Conservation (phyloP, 495 filamentous ascomycete species). For the Trichoderma asperelloides region DNA sequence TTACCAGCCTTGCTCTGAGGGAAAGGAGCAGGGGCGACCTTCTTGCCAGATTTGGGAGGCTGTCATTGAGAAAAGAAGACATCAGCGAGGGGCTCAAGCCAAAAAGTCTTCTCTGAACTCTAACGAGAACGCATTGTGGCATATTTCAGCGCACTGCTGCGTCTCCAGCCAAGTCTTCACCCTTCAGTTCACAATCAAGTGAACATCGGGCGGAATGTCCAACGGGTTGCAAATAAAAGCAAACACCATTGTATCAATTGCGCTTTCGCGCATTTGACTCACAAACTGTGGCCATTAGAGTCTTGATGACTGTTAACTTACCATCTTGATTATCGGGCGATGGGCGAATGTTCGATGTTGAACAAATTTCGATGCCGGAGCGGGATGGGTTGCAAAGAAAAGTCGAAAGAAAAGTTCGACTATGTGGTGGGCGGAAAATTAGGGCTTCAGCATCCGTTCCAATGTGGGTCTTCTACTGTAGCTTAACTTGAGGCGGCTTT, state of each 20-base stretch:
- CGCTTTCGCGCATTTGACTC: constrained; percentile 7
- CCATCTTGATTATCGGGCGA: constrained; percentile 7
- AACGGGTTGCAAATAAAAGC: not conserved
- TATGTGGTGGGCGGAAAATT: constrained; percentile 10
- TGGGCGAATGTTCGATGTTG: constrained; percentile 2
- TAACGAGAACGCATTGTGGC: constrained; percentile 65
- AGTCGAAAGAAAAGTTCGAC: constrained; percentile 9
- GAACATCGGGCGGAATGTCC: constrained; percentile 39
- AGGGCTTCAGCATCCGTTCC: constrained; percentile 4
- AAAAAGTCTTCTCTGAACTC: constrained; percentile 77
- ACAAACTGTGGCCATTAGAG: constrained; percentile 14
- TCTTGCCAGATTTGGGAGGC: constrained; percentile 96
- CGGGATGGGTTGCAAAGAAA: constrained; percentile 2
- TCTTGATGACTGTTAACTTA: constrained; percentile 11
- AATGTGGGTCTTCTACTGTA: not conserved
- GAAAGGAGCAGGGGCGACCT: constrained; percentile 91
- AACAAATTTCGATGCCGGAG: constrained; percentile 2
- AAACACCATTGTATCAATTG: constrained; percentile 4
- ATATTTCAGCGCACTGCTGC: constrained; percentile 46
- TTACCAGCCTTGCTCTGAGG: constrained; percentile 91
- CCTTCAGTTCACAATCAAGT: constrained; percentile 35
- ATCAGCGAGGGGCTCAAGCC: constrained; percentile 55
- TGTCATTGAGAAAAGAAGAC: constrained; percentile 99
- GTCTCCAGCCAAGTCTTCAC: constrained; percentile 82
- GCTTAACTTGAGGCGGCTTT: not conserved